Evolutionary conservation across 2,329 filamentous ascomycete species (phyloP), one percentile per base, ranked within the genome.

Genomic region (Nothophoma quercina): DNA sequence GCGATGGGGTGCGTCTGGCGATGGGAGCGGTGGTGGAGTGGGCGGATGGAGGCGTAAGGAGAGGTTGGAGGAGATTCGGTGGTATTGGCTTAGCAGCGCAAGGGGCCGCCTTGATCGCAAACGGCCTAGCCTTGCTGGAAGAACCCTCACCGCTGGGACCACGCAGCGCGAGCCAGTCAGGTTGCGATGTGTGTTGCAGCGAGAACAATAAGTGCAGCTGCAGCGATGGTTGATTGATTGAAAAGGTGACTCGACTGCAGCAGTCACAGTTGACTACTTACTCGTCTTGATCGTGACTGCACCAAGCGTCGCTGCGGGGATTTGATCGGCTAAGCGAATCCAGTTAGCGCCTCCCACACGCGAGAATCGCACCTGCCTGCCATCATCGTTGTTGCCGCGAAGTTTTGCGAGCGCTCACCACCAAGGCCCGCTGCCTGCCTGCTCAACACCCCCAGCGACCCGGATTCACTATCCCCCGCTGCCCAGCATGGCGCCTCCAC

Each of bases 401-500:
- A 55, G 54, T 46, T 59, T 55, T 58, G 52, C 60, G n/a, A 56
- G 36, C 53, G 48, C 51, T 47, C 55, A 44, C 55, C 52, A 57
- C 51, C 49, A 41, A 55, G 40, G 50, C 38, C 47, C 26, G 38
- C 33, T 33, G 51, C 51, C 51, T 28, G 33, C 40, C 45, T 55
- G 51, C 51, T 16, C 16, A 35, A 16, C 44, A 26, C 62, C 61
- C 59, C 56, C 55, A 59, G 65, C 67, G 60, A 63, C 60, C 55
- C 60, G 62, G 64, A 67, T 59, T 57, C 50, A 42, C 58, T 45
- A 59, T 55, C 56, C 46, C 60, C 56, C 58, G 38, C 55, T 68
- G 69, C 72, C 73, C 76, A 86, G 71, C 74, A 88, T 93, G 95
- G 91, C 95, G 83, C 95, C 95, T 76, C 93, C 93, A 81, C 90